Evolutionary conservation across 768 basidiomycete species (phyloP).

Genomic region (Wakefieldia striispora): DNA sequence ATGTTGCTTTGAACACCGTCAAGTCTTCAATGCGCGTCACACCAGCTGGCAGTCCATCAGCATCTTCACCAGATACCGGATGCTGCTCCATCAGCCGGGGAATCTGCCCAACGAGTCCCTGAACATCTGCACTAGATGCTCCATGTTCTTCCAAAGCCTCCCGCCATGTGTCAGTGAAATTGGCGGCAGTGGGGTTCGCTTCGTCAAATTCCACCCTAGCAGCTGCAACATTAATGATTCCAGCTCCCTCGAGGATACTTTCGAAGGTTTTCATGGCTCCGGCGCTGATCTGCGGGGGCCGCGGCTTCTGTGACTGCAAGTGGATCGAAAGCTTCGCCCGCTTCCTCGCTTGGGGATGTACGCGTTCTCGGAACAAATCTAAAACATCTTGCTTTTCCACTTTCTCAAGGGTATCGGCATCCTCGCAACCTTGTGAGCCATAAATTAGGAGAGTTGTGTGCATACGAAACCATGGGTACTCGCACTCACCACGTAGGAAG

Average conservation of each 20-base stretch:
- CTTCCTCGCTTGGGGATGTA: slow-evolving; percentile 65
- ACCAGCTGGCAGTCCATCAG: slow-evolving; percentile 42
- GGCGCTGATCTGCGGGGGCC: slow-evolving; percentile 57
- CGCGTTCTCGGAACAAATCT: slow-evolving; percentile 61
- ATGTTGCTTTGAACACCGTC: slow-evolving; percentile 58
- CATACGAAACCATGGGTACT: background rate
- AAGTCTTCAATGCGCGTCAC: slow-evolving; percentile 67
- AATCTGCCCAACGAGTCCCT: slow-evolving; percentile 51
- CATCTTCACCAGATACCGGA: slow-evolving; percentile 53
- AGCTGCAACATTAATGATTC: slow-evolving; percentile 45
- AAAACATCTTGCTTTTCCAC: slow-evolving; percentile 77
- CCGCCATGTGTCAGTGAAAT: slow-evolving; percentile 67
- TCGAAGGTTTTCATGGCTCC: slow-evolving; percentile 65
- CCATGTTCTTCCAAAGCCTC: slow-evolving; percentile 40
- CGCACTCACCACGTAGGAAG: slow-evolving; percentile 74
- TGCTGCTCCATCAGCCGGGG: slow-evolving; percentile 54
- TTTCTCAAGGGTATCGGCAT: slow-evolving; percentile 60
- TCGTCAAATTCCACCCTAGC: slow-evolving; percentile 55
- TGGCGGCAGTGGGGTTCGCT: slow-evolving; percentile 51
- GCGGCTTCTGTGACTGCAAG: slow-evolving; percentile 67
- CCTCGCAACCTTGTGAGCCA: slow-evolving; percentile 55
- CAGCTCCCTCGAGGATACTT: slow-evolving; percentile 44
- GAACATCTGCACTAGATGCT: slow-evolving; percentile 39
- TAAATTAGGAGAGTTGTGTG: background rate
- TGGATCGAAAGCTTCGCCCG: slow-evolving; percentile 87